Conservation (phyloP, 179 eudicot genomes). For the Patellifolia procumbens region DNA sequence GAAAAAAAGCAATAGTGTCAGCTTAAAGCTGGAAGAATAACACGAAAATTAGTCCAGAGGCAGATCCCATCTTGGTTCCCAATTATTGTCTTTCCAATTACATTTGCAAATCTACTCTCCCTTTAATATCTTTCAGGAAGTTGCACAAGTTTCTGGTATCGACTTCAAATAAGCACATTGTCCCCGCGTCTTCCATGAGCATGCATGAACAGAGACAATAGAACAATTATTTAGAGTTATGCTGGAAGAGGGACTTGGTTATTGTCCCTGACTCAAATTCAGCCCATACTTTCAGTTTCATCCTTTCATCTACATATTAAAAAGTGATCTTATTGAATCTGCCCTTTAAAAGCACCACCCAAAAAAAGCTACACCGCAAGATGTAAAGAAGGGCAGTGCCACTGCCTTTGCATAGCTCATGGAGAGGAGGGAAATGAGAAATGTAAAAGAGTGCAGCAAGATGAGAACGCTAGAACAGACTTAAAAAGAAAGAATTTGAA, state of each 20-base stretch:
- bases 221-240: conserved; percentile 14
- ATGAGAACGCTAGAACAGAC: neutral
- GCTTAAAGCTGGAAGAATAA: conserved; percentile 14
- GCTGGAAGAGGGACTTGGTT: neutral
- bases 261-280: neutral
- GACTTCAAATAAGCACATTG: conserved; percentile 15
- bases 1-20: conserved; percentile 13
- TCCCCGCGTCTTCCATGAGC: conserved; percentile 33
- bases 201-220: conserved; percentile 23
- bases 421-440: neutral
- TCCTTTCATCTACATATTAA: neutral
- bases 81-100: neutral
- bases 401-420: neutral
- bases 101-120: neutral
- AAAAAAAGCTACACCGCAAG: too few relatives aligned
- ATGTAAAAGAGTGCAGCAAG: neutral
- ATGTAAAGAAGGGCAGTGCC: neutral
- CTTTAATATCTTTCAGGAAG: neutral
- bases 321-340: too few relatives aligned
- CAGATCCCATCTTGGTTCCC: neutral
- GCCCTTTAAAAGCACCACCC: too few relatives aligned
- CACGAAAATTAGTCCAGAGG: neutral
- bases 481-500: neutral
- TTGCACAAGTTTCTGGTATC: neutral
- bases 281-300: neutral